A percentile compares a stretch with the other conserved stretches of the same genome.
Conservation (phyloP, 345 rosid genomes). For the Sisymbrium irio region DNA sequence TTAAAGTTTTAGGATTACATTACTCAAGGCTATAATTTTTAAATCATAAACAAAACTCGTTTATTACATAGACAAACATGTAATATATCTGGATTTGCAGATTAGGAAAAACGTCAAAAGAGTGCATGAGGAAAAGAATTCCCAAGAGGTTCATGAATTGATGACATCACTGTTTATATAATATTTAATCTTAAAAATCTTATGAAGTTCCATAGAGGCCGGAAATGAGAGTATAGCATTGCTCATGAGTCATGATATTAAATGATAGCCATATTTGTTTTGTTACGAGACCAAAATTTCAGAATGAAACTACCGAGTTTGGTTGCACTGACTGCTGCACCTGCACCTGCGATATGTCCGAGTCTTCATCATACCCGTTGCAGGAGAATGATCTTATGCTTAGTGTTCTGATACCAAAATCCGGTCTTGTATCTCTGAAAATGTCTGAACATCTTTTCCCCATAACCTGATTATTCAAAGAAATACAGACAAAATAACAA, state of each 20-base stretch:
- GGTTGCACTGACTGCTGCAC: constrained; percentile 25
- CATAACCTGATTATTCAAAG: constrained; percentile 53
- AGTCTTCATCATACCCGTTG: constrained; percentile 4
- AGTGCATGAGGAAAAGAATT: neutral
- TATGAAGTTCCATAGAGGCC: neutral
- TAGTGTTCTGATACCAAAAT: constrained; percentile 41
- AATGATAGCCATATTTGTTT: constrained; percentile 18
- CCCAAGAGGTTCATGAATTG: neutral
- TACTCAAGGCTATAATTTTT: too few relatives aligned
- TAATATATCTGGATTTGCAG: neutral
- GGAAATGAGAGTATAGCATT: neutral
- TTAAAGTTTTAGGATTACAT: too few relatives aligned
- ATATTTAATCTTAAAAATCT: neutral
- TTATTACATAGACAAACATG: too few relatives aligned
- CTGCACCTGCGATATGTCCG: constrained; percentile 13
- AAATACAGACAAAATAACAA: constrained; percentile 1
- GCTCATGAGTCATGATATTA: constrained; percentile 9
- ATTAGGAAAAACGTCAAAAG: neutral
- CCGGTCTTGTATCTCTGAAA: constrained; percentile 54
- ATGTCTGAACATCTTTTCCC: constrained; percentile 70
- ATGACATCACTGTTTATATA: constrained; percentile 8
- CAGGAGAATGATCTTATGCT: neutral
- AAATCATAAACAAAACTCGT: too few relatives aligned
- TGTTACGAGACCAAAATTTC: constrained; percentile 19
- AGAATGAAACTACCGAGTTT: constrained; percentile 24